Base-by-base conservation (phyloP, 257 asterid species). In the Petunia secreta region DNA sequence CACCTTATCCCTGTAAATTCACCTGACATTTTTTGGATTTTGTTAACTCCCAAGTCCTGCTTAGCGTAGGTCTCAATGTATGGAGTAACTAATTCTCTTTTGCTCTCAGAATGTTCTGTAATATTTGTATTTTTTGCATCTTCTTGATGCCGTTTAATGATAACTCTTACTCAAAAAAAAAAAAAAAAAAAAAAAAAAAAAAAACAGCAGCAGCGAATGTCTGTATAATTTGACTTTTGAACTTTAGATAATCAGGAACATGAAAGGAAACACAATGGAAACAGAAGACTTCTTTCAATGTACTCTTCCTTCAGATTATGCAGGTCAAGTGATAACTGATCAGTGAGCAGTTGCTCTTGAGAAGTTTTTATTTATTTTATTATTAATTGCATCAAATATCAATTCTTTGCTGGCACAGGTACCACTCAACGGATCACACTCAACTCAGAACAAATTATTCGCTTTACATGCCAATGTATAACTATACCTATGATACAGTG, bases 401-500 rank as follows among this genome's bases (percentile, higher is more conserved):
- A n/a, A 43, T 67, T 57, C 40, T 75, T 43, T 67, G 39, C 41
- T 59, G 57, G 34, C 50, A 76, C 85, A 83, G 89, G 80, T 84
- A 5, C 39, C 89, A 86, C 54, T 84, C 88, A 1, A 53, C 84
- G 69, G 87, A 86, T 60, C 89, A 86, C 82, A 86, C 89, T 37
- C 89, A 84, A 44, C 84, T 86, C 63, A 75, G 89, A 41, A 80
- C 87, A 36, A 84, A 86, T 74, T 86, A 86, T 64, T 84, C 85
- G 5, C 82, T 84, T 15, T 86, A 82, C 68, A 84, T 86, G 89
- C 89, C 89, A 36, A 71, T 86, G 71, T 86, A 86, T n/a, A 86
- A 86, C 67, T 84, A 84, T 58, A 25, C 80, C 37, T 86, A 86
- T n/a, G 84, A 85, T 37, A 86, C 88, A 1, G 50, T 65, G 75